These are phyloP conservation scores for Diutina mesorugosa DNA, from an alignment of 1,139 yeast genomes.

Conservation along the genomic window DNA sequence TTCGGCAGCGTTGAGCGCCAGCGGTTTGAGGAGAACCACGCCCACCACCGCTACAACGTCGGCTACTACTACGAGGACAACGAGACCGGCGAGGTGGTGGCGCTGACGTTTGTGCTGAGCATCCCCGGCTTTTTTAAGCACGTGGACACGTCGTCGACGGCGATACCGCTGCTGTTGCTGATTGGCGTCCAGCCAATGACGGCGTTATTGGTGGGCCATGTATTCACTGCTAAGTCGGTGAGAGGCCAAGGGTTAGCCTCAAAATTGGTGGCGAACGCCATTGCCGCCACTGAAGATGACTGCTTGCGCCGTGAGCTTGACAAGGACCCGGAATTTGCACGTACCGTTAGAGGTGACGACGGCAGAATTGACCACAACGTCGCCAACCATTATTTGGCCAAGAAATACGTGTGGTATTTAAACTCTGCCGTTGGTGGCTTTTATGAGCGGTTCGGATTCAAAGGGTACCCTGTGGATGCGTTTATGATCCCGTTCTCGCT, in stretches of 20 bases:
- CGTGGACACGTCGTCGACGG: conserved; percentile 15
- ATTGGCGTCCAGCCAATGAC: conserved; percentile 22
- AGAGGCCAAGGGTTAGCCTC: conserved; percentile 21
- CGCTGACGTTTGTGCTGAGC: conserved; percentile 15
- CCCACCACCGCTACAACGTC: conserved; percentile 5
- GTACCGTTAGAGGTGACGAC: conserved; percentile 16
- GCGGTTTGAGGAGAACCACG: conserved; percentile 8
- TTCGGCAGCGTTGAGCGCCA: conserved; percentile 13
- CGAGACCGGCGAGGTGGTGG: conserved; percentile 13
- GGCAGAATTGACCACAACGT: conserved; percentile 19
- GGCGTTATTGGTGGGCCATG: conserved; percentile 16
- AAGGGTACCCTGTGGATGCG: conserved; percentile 22
- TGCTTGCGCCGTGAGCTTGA: conserved; percentile 9
- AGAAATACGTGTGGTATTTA: conserved; percentile 26
- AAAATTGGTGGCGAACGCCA: conserved; percentile 15
- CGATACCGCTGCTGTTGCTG: conserved; percentile 19
- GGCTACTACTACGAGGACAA: conserved; percentile 17
- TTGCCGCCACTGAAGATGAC: conserved; percentile 19
- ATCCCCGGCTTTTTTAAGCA: conserved; percentile 19
- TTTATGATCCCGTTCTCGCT: conserved; percentile 19
- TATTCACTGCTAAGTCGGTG: conserved; percentile 16
- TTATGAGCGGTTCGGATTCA: conserved; percentile 28
- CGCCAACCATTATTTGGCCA: conserved; percentile 23
- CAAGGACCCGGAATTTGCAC: conserved; percentile 18
- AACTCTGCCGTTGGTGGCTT: conserved; percentile 23